Conservation (phyloP, 78 protist species). For the Protostelium mycophagum region DNA sequence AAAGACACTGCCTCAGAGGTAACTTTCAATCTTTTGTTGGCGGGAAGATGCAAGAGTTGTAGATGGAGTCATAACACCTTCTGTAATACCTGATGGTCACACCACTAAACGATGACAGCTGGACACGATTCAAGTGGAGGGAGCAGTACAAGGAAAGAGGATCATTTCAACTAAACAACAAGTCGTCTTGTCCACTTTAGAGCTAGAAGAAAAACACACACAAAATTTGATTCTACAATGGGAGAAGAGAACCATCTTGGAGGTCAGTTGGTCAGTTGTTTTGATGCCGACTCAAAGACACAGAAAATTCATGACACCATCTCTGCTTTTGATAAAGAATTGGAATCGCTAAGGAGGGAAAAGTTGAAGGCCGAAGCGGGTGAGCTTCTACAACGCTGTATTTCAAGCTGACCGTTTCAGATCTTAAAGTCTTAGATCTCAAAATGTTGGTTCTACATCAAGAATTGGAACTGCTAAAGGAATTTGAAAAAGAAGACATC, state of each 20-base stretch:
- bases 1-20: too few relatives aligned
- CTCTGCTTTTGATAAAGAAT: not conserved
- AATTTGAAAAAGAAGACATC: conserved; percentile 52
- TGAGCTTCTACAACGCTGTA: not conserved
- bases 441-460: conserved; percentile 41
- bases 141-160: too few relatives aligned
- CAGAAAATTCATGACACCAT: not conserved
- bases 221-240: not conserved
- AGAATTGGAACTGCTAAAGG: conserved; percentile 62
- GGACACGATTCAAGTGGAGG: too few relatives aligned
- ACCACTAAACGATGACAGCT: too few relatives aligned
- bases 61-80: too few relatives aligned
- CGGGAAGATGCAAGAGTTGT: too few relatives aligned
- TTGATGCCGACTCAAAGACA: not conserved
- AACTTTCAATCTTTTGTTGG: too few relatives aligned
- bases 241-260: not conserved
- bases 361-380: conserved; percentile 36
- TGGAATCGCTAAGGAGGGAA: conserved; percentile 19
- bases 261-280: not conserved
- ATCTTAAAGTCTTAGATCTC: conserved; percentile 54
- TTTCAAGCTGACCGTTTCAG: not conserved
- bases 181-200: not conserved
- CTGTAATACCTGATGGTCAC: too few relatives aligned
- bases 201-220: not conserved
- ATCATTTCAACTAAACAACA: too few relatives aligned